Percentiles rank a stretch among this genome's conserved stretches.
Conservation (phyloP, 2,329 filamentous ascomycete species). For the Alternaria triticina region DNA sequence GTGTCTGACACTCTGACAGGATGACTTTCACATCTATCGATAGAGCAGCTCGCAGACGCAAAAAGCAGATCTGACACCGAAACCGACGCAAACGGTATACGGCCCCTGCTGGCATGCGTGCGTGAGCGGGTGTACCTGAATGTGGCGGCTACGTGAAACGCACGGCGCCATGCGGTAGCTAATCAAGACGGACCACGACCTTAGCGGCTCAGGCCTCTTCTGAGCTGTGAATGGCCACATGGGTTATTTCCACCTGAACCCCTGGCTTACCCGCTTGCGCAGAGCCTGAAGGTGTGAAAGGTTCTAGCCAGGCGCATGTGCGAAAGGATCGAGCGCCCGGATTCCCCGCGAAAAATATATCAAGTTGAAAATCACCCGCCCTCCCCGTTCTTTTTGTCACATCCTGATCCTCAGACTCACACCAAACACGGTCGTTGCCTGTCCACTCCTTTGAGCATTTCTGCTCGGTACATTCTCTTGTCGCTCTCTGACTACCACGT, state of each 20-base stretch:
- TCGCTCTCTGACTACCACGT: constrained; percentile 7
- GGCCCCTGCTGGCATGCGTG: background rate
- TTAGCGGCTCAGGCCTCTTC: constrained; percentile 1
- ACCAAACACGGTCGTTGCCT: constrained; percentile 9
- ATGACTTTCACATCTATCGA: background rate
- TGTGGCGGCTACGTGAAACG: constrained; percentile 16
- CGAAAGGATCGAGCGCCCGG: background rate
- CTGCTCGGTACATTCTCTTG: constrained; percentile 18
- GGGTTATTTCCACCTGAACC: constrained; percentile 5
- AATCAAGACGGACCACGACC: constrained; percentile 3
- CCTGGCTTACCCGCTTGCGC: constrained; percentile 9
- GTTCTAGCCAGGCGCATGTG: background rate
- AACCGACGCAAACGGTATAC: constrained; percentile 1
- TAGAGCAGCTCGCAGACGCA: background rate
- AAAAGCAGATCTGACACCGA: background rate
- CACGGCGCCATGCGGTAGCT: constrained; percentile 5
- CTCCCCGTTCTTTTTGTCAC: constrained; percentile 2
- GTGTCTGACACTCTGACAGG: background rate
- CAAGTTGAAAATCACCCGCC: constrained; percentile 6
- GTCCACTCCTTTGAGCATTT: constrained; percentile 12
- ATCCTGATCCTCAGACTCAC: constrained; percentile 8
- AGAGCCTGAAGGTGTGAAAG: constrained; percentile 2
- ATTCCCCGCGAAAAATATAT: constrained; percentile 8
- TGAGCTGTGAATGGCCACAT: constrained; percentile 4
- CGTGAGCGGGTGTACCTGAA: constrained; percentile 13